Evolutionary conservation across 2,329 filamentous ascomycete species (phyloP).

Genomic region (Aureobasidium leucospermi): DNA sequence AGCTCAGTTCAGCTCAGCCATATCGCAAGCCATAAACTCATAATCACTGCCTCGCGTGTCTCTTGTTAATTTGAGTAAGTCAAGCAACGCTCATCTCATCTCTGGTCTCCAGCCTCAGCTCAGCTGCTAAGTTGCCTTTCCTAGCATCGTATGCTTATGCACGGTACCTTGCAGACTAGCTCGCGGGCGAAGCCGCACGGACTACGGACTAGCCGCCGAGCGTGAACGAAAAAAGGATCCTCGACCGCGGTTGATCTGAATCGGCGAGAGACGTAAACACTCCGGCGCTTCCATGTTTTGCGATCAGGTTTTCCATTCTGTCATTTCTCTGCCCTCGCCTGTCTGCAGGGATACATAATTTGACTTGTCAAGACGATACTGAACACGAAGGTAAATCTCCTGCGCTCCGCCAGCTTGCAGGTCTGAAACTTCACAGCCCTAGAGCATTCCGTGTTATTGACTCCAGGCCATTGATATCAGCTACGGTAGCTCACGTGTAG

Average conservation of each 20-base stretch:
- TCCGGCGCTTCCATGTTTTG: neutral
- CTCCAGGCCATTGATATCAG: neutral
- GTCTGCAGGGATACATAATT: neutral
- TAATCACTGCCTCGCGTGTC: neutral
- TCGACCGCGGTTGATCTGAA: neutral
- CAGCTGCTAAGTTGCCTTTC: neutral
- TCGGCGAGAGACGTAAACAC: neutral
- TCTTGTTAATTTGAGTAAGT: neutral
- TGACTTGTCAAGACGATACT: neutral
- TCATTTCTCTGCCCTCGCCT: neutral
- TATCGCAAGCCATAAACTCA: neutral
- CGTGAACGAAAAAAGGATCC: conserved; percentile 3
- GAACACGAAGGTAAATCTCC: no score
- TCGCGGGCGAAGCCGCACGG: conserved; percentile 6
- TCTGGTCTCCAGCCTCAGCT: neutral
- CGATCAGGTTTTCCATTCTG: neutral
- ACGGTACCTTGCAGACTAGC: conserved; percentile 9
- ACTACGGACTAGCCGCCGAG: neutral
- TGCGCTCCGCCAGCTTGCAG: neutral
- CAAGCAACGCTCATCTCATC: neutral
- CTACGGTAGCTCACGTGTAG: neutral
- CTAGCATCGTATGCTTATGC: neutral
- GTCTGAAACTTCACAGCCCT: neutral
- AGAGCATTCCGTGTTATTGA: conserved; percentile 1
- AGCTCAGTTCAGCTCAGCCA: neutral